A percentile compares a stretch with the other conserved stretches of the same genome.
phyloP scores from a whole-genome alignment of 192 early-diverging fungal genomes.

The Paraglomus brasilianum region DNA sequence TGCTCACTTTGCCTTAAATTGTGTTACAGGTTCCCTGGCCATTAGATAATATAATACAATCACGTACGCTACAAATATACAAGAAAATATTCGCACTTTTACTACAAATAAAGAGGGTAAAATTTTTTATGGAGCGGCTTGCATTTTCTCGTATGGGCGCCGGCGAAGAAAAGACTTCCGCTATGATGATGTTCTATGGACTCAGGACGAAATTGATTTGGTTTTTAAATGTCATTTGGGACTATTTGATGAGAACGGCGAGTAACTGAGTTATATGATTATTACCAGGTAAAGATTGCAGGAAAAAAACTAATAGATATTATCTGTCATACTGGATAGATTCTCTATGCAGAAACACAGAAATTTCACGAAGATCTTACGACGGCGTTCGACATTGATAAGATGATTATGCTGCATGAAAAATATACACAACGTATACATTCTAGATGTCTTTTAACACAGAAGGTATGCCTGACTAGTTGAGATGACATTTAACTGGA shows the following conservation, averaged over 20 bases:
- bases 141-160: conserved; percentile 31
- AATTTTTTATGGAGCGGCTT: conserved; percentile 39
- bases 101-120: conserved; percentile 39
- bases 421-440: conserved; percentile 34
- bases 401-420: conserved; percentile 37
- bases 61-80: conserved; percentile 29
- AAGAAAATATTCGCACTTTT: conserved; percentile 35
- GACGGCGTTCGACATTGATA: conserved; percentile 37
- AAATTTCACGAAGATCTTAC: conserved; percentile 32
- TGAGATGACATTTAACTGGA: not conserved
- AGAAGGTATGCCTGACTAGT: conserved; percentile 31
- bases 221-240: conserved; percentile 44
- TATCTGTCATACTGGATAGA: conserved; percentile 28
- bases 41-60: conserved; percentile 38
- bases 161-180: not conserved
- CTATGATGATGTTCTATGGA: conserved; percentile 37
- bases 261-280: not conserved
- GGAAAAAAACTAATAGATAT: not conserved
- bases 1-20: not conserved
- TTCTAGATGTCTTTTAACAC: conserved; percentile 41
- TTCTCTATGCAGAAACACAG: conserved; percentile 41
- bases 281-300: no score
- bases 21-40: conserved; percentile 38
- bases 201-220: conserved; percentile 41
- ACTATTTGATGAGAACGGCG: conserved; percentile 44